Percentiles rank a stretch among this genome's conserved stretches.
These are phyloP conservation scores for Leccinum fuscescens DNA, from an alignment of 1,284 basidiomycete genomes.

Conservation along the genomic window DNA sequence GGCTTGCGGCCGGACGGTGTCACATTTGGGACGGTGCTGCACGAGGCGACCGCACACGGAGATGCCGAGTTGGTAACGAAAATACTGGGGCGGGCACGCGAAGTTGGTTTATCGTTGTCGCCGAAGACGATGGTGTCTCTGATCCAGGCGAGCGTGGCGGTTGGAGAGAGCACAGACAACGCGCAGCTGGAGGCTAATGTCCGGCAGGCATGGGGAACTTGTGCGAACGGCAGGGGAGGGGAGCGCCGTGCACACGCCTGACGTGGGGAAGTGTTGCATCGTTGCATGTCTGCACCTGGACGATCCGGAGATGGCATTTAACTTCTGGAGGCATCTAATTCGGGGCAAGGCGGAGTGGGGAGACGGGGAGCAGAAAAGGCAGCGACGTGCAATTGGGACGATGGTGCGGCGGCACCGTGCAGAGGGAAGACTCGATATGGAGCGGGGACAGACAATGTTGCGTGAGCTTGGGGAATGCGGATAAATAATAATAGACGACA, in stretches of 20 bases:
- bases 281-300: constrained; percentile 46
- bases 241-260: constrained; percentile 40
- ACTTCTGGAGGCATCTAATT: constrained; percentile 56
- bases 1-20: constrained; percentile 52
- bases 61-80: constrained; percentile 45
- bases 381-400: constrained; percentile 42
- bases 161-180: constrained; percentile 27
- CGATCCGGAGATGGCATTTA: constrained; percentile 52
- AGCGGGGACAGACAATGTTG: constrained; percentile 37
- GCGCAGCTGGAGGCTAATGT: constrained; percentile 36
- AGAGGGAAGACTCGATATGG: constrained; percentile 31
- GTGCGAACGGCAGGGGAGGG: constrained; percentile 39
- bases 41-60: constrained; percentile 47
- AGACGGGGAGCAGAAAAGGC: constrained; percentile 42
- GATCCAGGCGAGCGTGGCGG: constrained; percentile 43
- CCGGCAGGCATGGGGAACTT: constrained; percentile 41
- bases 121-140: constrained; percentile 49
- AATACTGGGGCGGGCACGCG: constrained; percentile 41
- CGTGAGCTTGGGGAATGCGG: constrained; percentile 23
- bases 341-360: constrained; percentile 47
- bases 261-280: constrained; percentile 52
- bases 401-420: constrained; percentile 34
- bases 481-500: not conserved
- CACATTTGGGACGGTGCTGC: constrained; percentile 59
- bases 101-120: constrained; percentile 38